Evolutionary conservation across 176 grass and related monocot species (phyloP), one percentile per base, ranked within the genome.

Genomic region (Elaeis guineensis): DNA sequence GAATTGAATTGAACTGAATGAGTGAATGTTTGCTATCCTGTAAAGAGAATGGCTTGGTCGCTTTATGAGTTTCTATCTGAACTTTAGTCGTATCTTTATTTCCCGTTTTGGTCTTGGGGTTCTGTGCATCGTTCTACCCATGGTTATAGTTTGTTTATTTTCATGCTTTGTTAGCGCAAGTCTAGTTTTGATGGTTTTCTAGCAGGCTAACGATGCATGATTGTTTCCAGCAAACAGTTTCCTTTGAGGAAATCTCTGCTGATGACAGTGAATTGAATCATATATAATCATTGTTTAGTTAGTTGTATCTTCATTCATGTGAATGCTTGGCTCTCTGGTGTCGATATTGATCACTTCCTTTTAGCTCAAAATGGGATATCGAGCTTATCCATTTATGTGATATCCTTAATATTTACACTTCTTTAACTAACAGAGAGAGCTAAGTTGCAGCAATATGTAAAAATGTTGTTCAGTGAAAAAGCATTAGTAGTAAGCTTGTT

Each of bases 1-100:
- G 18, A 49, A 53, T 61, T 72, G 18, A 49, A 53, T 61, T 72
- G 69, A 72, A 61, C 1, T 72, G 22, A 8, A n/a, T 61, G 58
- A 8, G 58, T 61, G 30, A 61, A 44, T 44, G 11, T 44, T 44
- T 14, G 35, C 35, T 9, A 44, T 44, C 8, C 11, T 44, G 35
- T 44, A 44, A 44, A 61, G 28, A 39, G n/a, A 29, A 61, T 20
- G 58, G 58, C n/a, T 61, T 12, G 24, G 58, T 9, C 29, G 58
- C 58, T 17, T 29, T 29, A 30, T n/a, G 29, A 39, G 58, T 61
- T 35, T 61, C 58, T 61, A 17, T 30, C n/a, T 32, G 15, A 18
- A 61, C 58, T 61, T 32, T 60, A n/a, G 21, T 60, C 17, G 17
- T 60, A 19, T n/a, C 17, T 60, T 30, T 44, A 16, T 9, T 39